phyloP scores from a whole-genome alignment of 352 stramenopile genomes.

The Globisporangium nunn region DNA sequence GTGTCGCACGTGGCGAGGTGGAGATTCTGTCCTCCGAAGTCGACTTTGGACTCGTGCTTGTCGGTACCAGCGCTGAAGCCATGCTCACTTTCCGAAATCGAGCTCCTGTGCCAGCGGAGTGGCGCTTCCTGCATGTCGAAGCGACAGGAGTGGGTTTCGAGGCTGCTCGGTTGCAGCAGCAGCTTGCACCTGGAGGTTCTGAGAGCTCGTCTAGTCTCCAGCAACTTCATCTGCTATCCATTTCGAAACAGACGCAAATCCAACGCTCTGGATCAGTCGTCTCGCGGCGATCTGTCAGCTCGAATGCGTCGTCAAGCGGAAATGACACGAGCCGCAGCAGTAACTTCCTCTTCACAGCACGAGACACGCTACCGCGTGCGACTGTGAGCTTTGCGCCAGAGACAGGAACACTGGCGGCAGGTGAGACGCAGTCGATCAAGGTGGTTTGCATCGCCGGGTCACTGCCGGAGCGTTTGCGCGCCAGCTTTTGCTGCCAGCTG shows the following conservation, averaged over 20 bases:
- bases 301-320: constrained; percentile 18
- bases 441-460: constrained; percentile 46
- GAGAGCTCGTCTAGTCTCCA: not conserved
- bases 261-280: constrained; percentile 43
- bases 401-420: constrained; percentile 30
- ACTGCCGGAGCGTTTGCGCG: constrained; percentile 57
- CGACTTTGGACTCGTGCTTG: constrained; percentile 71
- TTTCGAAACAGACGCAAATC: constrained; percentile 9
- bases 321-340: constrained; percentile 32
- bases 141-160: not conserved
- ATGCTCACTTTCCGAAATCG: constrained; percentile 26
- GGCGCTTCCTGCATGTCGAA: constrained; percentile 44
- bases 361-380: constrained; percentile 35
- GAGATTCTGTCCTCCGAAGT: constrained; percentile 43
- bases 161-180: not conserved
- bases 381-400: constrained; percentile 44
- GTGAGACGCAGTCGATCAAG: constrained; percentile 26
- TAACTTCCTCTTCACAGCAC: constrained; percentile 29
- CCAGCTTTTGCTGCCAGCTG: constrained; percentile 35
- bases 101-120: constrained; percentile 21
- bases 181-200: not conserved
- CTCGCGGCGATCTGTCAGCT: constrained; percentile 28
- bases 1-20: constrained; percentile 30
- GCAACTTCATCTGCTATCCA: not conserved
- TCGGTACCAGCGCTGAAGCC: constrained; percentile 36